Evolutionary conservation across 2,329 filamentous ascomycete species (phyloP), one percentile per base, ranked within the genome.

Genomic region (Aureobasidium sp.): DNA sequence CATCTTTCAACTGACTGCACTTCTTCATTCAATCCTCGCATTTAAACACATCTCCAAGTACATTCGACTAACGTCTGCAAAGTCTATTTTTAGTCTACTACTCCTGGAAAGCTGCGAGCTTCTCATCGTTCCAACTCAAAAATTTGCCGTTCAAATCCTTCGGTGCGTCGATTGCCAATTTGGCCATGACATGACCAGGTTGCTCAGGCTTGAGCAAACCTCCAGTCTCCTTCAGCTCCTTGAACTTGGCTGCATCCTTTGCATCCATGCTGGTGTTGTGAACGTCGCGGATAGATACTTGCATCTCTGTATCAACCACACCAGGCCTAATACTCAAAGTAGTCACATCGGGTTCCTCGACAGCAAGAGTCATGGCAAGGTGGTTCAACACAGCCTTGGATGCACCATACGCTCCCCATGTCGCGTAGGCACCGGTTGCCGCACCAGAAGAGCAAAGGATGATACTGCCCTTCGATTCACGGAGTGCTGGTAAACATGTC

Each of bases 241-340:
- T 79, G 69, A 97, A 97, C 68, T 83, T 86, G 20, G 78, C 74
- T 27, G 79, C 78, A 67, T 87, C 82, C 59, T 80, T 79, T 24
- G 76, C 75, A 66, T 84, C 82, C 82, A 90, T 84, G 17, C 75
- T 76, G 32, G 77, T 79, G 8, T 82, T 79, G 73, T 94, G 88
- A 63, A 85, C 82, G 51, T 92, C 86, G 56, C 94, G 81, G 63
- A 99, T 83, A 63, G 88, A 83, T n/a, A 81, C 81, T 73, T 96
- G 92, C 92, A 97, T 97, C 57, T 87, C 87, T 0, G 92, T 97
- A 71, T 96, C 89, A 8, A 95, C 88, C 50, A 89, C 85, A 2
- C 92, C 92, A 0, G 92, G 92, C 4, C 87, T 81, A 37, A 97
- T 78, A 0, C 89, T 81, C 0, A 96, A 76, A 13, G 84, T 86